phyloP scores from a whole-genome alignment of 2,329 filamentous ascomycete genomes.

The Gyromitra esculenta region DNA sequence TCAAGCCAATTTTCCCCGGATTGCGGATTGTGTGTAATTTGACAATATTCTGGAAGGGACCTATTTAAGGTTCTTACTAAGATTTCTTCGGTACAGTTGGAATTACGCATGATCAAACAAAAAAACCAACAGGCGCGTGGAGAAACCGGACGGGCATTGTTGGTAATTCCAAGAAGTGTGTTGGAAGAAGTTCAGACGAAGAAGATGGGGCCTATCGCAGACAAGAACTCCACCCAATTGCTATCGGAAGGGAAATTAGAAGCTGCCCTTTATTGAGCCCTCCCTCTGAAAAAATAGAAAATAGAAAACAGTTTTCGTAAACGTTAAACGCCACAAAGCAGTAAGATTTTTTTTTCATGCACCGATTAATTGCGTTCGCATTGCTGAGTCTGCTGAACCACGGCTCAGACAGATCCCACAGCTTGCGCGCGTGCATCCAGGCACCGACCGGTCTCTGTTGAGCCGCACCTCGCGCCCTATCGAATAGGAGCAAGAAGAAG shows the following conservation, averaged over 20 bases:
- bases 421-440: constrained; percentile 11
- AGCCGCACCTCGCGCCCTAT: constrained; percentile 31
- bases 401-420: constrained; percentile 26
- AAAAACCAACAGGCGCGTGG: constrained; percentile 28
- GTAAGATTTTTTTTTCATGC: constrained; percentile 41
- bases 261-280: not conserved
- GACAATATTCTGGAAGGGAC: constrained; percentile 31
- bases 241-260: constrained; percentile 2
- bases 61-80: constrained; percentile 46
- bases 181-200: constrained; percentile 29
- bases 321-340: not conserved
- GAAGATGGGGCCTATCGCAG: constrained; percentile 18
- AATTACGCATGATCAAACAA: constrained; percentile 8
- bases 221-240: constrained; percentile 3
- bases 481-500: not conserved
- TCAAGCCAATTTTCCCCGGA: constrained; percentile 29
- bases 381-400: constrained; percentile 38
- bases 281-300: not conserved
- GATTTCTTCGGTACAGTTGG: not conserved
- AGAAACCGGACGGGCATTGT: constrained; percentile 6
- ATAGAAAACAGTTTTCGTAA: not conserved
- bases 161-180: not conserved
- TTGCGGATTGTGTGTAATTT: constrained; percentile 2
- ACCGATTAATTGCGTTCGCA: constrained; percentile 18
- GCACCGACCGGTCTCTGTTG: constrained; percentile 26